Evolutionary conservation across 2,329 filamentous ascomycete genomes (phyloP).

Genomic region (Metarhizium album): DNA sequence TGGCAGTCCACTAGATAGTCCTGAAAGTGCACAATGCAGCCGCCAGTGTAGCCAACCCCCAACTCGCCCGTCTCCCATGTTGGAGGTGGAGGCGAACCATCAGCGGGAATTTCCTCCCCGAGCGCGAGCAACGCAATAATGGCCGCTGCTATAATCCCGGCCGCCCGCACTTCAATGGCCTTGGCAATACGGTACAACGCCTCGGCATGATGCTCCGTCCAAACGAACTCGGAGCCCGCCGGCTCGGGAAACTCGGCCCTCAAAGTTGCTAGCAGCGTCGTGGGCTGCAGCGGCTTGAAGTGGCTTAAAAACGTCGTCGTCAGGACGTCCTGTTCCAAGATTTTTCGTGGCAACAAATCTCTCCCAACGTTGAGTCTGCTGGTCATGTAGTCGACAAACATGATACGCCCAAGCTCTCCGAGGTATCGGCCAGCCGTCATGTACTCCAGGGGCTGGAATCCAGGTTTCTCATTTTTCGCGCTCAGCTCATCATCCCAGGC

Average conservation of each 20-base stretch:
- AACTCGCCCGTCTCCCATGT: constrained; percentile 37
- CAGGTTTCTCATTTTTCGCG: constrained; percentile 53
- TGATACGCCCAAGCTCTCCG: constrained; percentile 63
- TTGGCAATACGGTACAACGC: constrained; percentile 57
- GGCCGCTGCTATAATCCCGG: constrained; percentile 63
- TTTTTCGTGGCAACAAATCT: constrained; percentile 39
- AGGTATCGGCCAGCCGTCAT: constrained; percentile 74
- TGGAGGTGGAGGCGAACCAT: constrained; percentile 9
- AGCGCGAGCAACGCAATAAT: constrained; percentile 59
- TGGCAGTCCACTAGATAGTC: constrained; percentile 63
- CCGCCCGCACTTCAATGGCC: constrained; percentile 60
- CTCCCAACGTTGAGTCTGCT: constrained; percentile 27
- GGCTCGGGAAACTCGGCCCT: constrained; percentile 40
- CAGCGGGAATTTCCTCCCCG: constrained; percentile 51
- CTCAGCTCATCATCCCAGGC: constrained; percentile 62
- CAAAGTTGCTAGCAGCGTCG: constrained; percentile 35
- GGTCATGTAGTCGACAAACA: constrained; percentile 55
- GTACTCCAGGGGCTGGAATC: constrained; percentile 76
- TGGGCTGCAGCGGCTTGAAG: constrained; percentile 43
- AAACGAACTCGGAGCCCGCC: constrained; percentile 40
- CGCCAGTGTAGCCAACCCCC: constrained; percentile 69
- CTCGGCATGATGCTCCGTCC: constrained; percentile 50
- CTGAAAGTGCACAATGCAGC: constrained; percentile 71
- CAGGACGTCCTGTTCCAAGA: constrained; percentile 50
- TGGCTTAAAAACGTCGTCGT: constrained; percentile 65